phyloP scores from a whole-genome alignment of 202 grass and related monocot genomes.

The Eragrostis tef region DNA sequence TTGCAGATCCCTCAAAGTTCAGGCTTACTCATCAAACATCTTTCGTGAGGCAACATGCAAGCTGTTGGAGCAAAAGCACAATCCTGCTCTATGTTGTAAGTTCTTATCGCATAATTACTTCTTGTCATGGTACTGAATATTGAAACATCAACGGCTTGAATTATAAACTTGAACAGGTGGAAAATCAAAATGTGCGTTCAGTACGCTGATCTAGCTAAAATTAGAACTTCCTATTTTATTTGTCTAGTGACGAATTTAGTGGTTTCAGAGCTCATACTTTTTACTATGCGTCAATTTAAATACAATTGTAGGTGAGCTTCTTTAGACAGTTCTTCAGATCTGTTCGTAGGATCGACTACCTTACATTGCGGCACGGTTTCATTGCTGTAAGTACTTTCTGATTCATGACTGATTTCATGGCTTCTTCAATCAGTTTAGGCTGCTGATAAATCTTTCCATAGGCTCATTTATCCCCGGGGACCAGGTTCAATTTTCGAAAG shows the following conservation, averaged over 20 bases:
- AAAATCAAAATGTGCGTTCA: neutral
- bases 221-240: conserved; percentile 15
- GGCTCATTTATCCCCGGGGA: conserved; percentile 87
- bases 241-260: neutral
- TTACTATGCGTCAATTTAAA: conserved; percentile 22
- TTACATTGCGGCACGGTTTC: conserved; percentile 82
- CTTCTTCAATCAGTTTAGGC: neutral
- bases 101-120: neutral
- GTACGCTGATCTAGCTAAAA: neutral
- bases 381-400: conserved; percentile 72
- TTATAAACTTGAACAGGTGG: neutral
- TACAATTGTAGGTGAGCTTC: conserved; percentile 71
- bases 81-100: conserved; percentile 73
- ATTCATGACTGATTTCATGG: conserved; percentile 12
- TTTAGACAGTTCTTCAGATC: conserved; percentile 95
- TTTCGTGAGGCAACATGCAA: conserved; percentile 74
- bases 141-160: neutral
- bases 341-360: conserved; percentile 82
- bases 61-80: conserved; percentile 67
- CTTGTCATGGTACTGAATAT: neutral
- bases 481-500: conserved; percentile 82
- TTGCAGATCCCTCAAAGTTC: conserved; percentile 78
- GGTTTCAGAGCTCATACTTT: neutral
- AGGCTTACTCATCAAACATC: conserved; percentile 88
- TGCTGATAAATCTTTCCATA: conserved; percentile 43